These are phyloP conservation scores for Mycena amicta DNA, from an alignment of 768 basidiomycete genomes.

Conservation along the genomic window DNA sequence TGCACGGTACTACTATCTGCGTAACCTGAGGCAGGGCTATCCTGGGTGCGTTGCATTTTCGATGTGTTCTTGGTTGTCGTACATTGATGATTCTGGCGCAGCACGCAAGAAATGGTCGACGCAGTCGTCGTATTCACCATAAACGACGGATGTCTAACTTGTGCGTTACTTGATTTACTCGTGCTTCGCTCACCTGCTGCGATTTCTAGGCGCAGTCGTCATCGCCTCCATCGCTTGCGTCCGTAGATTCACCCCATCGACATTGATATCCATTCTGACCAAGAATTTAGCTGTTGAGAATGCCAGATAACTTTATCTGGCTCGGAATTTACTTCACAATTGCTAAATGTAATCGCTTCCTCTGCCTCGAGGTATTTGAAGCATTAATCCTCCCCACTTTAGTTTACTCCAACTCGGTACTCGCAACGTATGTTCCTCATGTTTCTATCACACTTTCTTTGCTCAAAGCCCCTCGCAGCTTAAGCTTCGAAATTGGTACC, in stretches of 20 bases:
- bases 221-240: not conserved
- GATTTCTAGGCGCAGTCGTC: not conserved
- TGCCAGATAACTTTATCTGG: not conserved
- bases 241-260: not conserved
- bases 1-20: not conserved
- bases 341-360: not conserved
- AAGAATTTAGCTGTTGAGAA: not conserved
- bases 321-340: not conserved
- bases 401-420: not conserved
- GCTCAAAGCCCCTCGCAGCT: not conserved
- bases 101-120: slow-evolving; percentile 1
- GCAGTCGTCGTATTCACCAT: not conserved
- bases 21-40: not conserved
- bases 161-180: not conserved
- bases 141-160: not conserved
- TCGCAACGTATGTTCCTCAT: not conserved
- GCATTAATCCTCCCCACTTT: not conserved
- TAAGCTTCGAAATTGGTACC: not conserved
- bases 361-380: not conserved
- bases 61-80: not conserved
- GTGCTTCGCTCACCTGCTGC: not conserved
- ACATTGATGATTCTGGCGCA: not conserved
- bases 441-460: not conserved
- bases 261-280: too few relatives aligned
- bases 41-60: not conserved